phyloP scores from a whole-genome alignment of 2,329 filamentous ascomycete species.

The Didymella sp. region DNA sequence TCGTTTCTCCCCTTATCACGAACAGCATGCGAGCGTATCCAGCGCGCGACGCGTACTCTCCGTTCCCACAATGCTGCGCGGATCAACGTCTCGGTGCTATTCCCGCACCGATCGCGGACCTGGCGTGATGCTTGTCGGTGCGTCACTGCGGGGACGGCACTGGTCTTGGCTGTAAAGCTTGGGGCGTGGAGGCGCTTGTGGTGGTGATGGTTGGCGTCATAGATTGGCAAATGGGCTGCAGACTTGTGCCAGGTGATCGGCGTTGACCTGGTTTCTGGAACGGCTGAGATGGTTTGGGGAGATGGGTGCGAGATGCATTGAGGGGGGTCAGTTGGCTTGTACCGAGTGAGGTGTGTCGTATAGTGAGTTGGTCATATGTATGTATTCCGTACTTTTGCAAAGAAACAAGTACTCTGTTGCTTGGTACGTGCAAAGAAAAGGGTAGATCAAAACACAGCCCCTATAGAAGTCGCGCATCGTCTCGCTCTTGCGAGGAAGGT shows the following conservation, averaged over 20 bases:
- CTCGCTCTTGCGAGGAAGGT: constrained; percentile 29
- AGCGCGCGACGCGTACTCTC: no score
- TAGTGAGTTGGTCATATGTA: not conserved
- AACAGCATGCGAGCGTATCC: no score
- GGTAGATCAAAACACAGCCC: not conserved
- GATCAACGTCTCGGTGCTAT: no score
- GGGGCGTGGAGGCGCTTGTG: not conserved
- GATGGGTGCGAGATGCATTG: not conserved
- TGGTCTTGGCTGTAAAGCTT: not conserved
- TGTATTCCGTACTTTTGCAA: constrained; percentile 1
- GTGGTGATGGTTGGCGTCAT: constrained; percentile 10
- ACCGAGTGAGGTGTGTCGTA: not conserved
- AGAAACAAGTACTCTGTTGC: not conserved
- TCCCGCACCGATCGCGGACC: constrained; percentile 4
- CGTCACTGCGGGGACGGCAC: not conserved
- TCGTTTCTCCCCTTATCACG: no score
- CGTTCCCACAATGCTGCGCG: no score
- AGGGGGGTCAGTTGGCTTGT: no score
- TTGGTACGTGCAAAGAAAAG: not conserved
- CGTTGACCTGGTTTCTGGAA: not conserved
- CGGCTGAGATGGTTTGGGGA: not conserved
- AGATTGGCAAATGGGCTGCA: not conserved
- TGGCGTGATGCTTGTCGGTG: not conserved
- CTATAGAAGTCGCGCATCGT: constrained; percentile 10
- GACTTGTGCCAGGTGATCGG: not conserved